Conservation (phyloP, 768 basidiomycete species). For the Udeniomyces megalosporus region DNA sequence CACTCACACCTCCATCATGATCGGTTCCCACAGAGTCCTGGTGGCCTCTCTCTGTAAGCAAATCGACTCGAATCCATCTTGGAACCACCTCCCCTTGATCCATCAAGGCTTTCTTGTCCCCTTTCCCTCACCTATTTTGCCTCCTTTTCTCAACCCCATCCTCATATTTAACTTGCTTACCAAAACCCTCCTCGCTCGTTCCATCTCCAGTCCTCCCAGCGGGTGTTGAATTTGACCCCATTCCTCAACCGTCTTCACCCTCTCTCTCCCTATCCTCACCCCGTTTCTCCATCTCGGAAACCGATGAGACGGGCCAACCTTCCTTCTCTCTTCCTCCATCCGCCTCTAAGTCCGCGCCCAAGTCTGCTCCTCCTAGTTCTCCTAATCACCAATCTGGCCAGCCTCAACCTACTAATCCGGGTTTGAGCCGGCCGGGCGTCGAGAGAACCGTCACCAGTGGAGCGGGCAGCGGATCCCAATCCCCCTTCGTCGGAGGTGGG, state of each 20-base stretch:
- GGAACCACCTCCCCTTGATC: background rate
- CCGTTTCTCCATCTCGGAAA: background rate
- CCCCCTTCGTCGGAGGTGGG: background rate
- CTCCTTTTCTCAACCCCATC: background rate
- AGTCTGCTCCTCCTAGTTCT: background rate
- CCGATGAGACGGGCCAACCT: background rate
- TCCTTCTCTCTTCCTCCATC: background rate
- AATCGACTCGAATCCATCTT: no score
- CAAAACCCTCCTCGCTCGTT: background rate
- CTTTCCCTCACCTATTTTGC: background rate
- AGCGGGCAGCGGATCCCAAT: background rate
- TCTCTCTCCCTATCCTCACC: background rate
- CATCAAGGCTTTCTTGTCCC: background rate
- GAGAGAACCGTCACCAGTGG: background rate
- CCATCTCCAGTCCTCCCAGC: slow-evolving; percentile 7
- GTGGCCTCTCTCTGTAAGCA: slow-evolving; percentile 15
- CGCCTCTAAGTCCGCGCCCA: background rate
- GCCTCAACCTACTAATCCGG: background rate
- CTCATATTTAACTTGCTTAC: no score
- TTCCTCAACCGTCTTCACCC: background rate
- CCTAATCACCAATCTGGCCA: background rate
- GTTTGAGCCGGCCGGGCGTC: background rate
- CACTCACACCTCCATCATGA: no score
- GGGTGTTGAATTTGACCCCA: slow-evolving; percentile 10
- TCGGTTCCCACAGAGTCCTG: slow-evolving; percentile 13